phyloP scores from a whole-genome alignment of 768 basidiomycete genomes.

The Pholiota molesta region DNA sequence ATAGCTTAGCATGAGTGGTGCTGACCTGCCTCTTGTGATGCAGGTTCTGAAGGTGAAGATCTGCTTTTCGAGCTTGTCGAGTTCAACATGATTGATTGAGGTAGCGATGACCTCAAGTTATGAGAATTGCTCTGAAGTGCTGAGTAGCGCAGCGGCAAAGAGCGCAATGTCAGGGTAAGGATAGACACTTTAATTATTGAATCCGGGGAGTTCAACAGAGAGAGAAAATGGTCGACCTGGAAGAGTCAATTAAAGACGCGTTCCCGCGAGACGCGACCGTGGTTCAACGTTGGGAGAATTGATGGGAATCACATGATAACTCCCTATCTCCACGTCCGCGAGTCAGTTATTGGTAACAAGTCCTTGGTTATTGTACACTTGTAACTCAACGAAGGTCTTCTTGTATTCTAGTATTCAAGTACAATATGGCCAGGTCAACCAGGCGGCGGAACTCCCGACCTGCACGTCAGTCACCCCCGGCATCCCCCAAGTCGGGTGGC shows the following conservation, averaged over 20 bases:
- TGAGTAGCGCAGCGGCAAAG: not conserved
- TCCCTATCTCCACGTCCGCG: not conserved
- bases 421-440: slow-evolving; percentile 15
- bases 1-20: not conserved
- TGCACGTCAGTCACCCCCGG: slow-evolving; percentile 2
- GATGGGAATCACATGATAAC: slow-evolving; percentile 7
- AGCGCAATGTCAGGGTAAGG: not conserved
- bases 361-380: not conserved
- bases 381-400: not conserved
- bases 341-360: not conserved
- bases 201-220: too few relatives aligned
- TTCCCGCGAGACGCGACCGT: not conserved
- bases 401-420: slow-evolving; percentile 15
- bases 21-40: not conserved
- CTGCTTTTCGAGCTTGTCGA: not conserved
- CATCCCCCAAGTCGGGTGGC: slow-evolving; percentile 8
- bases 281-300: not conserved
- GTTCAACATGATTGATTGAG: not conserved
- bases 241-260: not conserved
- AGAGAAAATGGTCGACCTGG: too few relatives aligned
- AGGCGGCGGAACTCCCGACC: slow-evolving; percentile 8
- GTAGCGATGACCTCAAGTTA: not conserved
- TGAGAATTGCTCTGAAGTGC: not conserved
- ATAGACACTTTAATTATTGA: not conserved
- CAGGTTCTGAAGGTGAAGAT: not conserved